These are phyloP conservation scores for Xerocomellus chrysenteron DNA, from an alignment of 768 basidiomycete species.

Conservation along the genomic window DNA sequence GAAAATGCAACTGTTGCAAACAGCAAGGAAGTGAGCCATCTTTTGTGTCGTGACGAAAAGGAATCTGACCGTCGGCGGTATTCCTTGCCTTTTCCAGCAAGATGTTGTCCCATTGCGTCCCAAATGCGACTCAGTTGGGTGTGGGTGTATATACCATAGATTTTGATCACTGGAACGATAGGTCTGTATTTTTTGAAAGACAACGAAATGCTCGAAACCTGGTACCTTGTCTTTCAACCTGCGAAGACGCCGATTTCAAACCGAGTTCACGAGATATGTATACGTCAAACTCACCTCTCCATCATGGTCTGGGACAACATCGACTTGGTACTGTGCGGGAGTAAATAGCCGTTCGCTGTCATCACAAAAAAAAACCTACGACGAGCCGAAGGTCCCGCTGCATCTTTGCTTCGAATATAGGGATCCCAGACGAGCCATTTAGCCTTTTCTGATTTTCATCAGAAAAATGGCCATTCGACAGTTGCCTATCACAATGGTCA, in stretches of 20 bases:
- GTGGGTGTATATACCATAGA: conserved; percentile 53
- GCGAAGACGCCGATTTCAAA: conserved; percentile 7
- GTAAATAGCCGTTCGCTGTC: background rate
- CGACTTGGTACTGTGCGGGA: conserved; percentile 45
- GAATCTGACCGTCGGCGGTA: conserved; percentile 49
- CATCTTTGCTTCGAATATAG: conserved; percentile 72
- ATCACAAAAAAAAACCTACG: conserved; percentile 31
- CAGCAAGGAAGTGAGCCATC: background rate
- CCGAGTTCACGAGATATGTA: background rate
- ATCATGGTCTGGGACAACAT: conserved; percentile 42
- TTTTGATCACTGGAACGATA: conserved; percentile 39
- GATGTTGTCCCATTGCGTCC: conserved; percentile 44
- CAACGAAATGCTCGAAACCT: background rate
- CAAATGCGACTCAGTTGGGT: conserved; percentile 48
- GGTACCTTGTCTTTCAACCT: conserved; percentile 43
- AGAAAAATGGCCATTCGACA: conserved; percentile 70
- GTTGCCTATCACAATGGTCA: conserved; percentile 43
- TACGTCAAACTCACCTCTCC: conserved; percentile 22
- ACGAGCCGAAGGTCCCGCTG: conserved; percentile 50
- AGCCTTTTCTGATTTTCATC: conserved; percentile 65
- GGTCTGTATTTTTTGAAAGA: background rate
- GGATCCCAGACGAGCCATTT: conserved; percentile 46
- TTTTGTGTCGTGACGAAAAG: background rate
- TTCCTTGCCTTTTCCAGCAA: conserved; percentile 45
- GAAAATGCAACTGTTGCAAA: conserved; percentile 43